Conservation (phyloP, 2,329 filamentous ascomycete species). For the Venturia carpophila region DNA sequence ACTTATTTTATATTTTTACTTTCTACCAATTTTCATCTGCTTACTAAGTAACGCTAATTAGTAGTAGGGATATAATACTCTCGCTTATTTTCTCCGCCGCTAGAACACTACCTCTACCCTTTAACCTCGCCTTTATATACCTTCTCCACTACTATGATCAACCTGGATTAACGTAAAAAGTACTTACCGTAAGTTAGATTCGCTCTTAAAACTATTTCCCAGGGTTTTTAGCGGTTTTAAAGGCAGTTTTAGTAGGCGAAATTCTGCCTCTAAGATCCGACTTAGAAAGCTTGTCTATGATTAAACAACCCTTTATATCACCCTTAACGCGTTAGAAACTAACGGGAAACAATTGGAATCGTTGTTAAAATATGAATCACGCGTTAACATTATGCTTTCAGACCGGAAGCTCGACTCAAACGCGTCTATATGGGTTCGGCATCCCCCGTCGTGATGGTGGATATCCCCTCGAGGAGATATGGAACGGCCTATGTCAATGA, state of each 20-base stretch:
- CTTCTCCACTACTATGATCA: neutral
- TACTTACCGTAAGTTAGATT: conserved; percentile 5
- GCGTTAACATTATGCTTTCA: conserved; percentile 3
- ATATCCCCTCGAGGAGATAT: neutral
- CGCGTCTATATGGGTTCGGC: conserved; percentile 1
- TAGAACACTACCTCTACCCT: conserved; percentile 4
- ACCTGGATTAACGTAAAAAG: neutral
- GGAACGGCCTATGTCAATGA: conserved; percentile 24
- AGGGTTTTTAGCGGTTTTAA: neutral
- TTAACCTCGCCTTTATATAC: neutral
- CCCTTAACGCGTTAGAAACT: neutral
- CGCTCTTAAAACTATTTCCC: neutral
- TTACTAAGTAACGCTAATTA: neutral
- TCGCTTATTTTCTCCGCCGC: neutral
- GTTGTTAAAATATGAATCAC: neutral
- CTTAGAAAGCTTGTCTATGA: neutral
- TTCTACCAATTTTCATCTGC: no score
- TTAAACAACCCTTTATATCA: neutral
- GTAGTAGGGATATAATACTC: no score
- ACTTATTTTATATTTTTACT: no score
- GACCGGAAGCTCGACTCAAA: neutral
- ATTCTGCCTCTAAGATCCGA: neutral
- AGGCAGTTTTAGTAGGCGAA: neutral
- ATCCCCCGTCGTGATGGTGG: conserved; percentile 9
- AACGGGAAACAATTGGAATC: neutral